Percentiles rank a stretch among this genome's conserved stretches.
phyloP scores from a whole-genome alignment of 306 rosid genomes.

The Quercus mongolica region DNA sequence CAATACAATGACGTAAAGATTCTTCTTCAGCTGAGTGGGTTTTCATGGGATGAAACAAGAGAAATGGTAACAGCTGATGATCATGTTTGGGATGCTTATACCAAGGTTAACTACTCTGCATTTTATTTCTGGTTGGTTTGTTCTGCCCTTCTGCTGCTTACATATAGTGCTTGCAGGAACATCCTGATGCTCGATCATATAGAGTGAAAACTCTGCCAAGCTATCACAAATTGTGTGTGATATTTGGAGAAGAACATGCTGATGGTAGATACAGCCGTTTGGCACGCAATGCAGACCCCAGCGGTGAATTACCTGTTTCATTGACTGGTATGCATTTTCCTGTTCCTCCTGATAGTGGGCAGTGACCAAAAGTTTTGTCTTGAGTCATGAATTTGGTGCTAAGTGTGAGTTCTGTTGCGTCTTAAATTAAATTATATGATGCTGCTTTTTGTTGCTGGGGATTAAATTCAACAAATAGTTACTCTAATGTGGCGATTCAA shows the following conservation, averaged over 20 bases:
- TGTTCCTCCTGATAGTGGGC: background rate
- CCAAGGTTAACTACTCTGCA: conserved; percentile 40
- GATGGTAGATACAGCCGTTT: conserved; percentile 54
- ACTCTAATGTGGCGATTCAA: background rate
- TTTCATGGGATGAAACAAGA: conserved; percentile 68
- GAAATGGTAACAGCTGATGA: conserved; percentile 72
- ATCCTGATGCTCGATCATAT: conserved; percentile 67
- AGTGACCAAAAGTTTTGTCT: background rate
- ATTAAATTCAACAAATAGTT: background rate
- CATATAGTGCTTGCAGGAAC: conserved; percentile 48
- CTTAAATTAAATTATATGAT: background rate
- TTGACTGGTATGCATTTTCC: conserved; percentile 35
- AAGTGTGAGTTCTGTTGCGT: conserved; percentile 2
- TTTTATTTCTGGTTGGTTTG: conserved; percentile 7
- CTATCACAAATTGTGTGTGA: conserved; percentile 53
- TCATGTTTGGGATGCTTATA: conserved; percentile 62
- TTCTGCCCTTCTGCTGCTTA: conserved; percentile 27
- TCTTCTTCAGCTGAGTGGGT: conserved; percentile 56
- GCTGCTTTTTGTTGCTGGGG: background rate
- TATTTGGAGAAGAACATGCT: conserved; percentile 57
- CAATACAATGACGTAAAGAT: conserved; percentile 58
- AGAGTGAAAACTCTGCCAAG: conserved; percentile 76
- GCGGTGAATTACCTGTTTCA: conserved; percentile 30
- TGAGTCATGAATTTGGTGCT: background rate
- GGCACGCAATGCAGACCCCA: conserved; percentile 41